Evolutionary conservation across 2,329 filamentous ascomycete genomes (phyloP), one percentile per base, ranked within the genome.

Genomic region (Fusarium oxysporum): DNA sequence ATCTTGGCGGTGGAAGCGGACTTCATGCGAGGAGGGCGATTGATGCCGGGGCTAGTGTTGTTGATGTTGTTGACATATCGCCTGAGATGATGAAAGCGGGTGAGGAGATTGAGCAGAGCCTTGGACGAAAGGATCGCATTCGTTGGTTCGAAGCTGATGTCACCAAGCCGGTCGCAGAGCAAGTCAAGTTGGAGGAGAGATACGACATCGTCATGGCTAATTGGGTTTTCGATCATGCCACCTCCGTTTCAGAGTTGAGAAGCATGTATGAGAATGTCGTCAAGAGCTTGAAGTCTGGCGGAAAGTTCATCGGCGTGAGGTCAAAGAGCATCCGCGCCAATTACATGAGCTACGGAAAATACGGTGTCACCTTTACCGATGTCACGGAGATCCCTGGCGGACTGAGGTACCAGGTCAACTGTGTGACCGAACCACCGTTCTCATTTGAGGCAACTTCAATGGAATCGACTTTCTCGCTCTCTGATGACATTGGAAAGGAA

Each of bases 181-280:
- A 59, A 21, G 25, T 21, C 9, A 32, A 12, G 8, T 16, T 59
- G 19, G 56, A 59, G 8, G 23, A 59, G 0, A 21, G 13, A 0
- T 59, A 59, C 23, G 56, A 59, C 0, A 21, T 59, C 3, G 56
- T 59, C 21, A 59, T 53, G 56, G 56, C 56, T 10, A 59, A 59
- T 17, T 59, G 56, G 56, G 56, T 59, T 16, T 59, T 53, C 8
- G 56, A 59, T 8, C 56, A 59, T 32, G 56, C 56, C 2, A 40
- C 56, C 6, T 59, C 56, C 4, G 12, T 59, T 5, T 25, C 56
- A 0, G 56, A 59, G 7, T 3, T 59, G 17, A 38, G 56, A 17
- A 59, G 56, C 25, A 59, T 59, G 56, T 40, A 59, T 3, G 56
- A 53, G 17, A 59, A 59, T 59, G 44, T 59, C 3, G 25, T 53